Base-by-base conservation (phyloP, 495 filamentous ascomycete species). In the Lasiosphaeris hirsuta region DNA sequence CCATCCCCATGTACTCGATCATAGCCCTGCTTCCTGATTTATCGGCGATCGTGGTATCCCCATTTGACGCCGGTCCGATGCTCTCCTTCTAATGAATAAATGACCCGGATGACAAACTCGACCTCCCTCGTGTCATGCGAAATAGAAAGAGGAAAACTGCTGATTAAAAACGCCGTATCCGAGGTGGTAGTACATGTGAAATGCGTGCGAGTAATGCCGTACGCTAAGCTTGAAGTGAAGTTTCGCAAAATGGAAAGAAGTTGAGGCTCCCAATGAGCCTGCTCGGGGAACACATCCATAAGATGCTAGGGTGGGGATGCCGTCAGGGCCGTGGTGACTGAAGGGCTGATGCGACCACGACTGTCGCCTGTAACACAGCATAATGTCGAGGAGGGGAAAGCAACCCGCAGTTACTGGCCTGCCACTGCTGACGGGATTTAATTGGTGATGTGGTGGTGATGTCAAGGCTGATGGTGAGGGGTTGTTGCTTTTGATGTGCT, bases 91-190 rank as follows among this genome's bases (percentile, higher is more conserved):
- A 38, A 44, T 51, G 47, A 53, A 50, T 37, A 17, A 45, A 55
- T 55, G 52, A 37, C 38, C 53, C 40, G 6, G 34, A 61, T 62
- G 59, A 57, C 58, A 30, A 30, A 30, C 23, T 5, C 56, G 56
- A 63, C 34, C 13, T 59, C 55, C 55, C 46, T 59, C 44, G 52
- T 58, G 58, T 59, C 54, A 57, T 65, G 57, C 41, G 23, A 53
- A 58, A 58, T 59, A 49, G 19, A 33, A 14, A 57, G 47, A 54
- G 46, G 8, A 45, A 52, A 46, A 33, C 40, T 47, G 60, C 57
- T 56, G 59, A 70, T 70, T 70, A 70, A 65, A 66, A 66, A 14
- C 55, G 60, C 51, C 44, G 59, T 70, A 70, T 38, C 43, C 56
- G 23, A 55, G 36, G 51, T 64, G 57, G 57, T 70, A 59, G 58